A percentile compares a stretch with the other conserved stretches of the same genome.
Conservation (phyloP, 169 alveolate genomes). For the Ophryocystis elektroscirrha region DNA sequence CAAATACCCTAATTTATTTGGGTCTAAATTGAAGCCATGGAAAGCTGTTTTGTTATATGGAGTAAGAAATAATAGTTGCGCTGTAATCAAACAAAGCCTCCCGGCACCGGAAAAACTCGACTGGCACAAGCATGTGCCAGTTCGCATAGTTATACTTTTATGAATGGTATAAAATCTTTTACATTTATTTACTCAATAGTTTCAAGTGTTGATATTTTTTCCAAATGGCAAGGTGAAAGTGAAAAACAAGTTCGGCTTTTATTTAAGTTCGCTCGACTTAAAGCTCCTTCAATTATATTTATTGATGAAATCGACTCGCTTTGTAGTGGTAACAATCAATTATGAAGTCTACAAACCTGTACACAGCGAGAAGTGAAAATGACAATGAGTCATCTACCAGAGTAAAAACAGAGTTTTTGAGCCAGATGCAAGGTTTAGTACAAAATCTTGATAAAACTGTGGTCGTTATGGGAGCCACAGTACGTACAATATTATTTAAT, state of each 20-base stretch:
- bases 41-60: too few species aligned
- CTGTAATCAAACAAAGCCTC: too few species aligned
- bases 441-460: background rate
- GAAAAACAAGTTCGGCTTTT: slow-evolving; percentile 67
- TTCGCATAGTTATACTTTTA: slow-evolving; percentile 31
- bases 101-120: slow-evolving; percentile 91
- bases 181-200: slow-evolving; percentile 18
- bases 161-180: background rate
- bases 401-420: slow-evolving; percentile 60
- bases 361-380: slow-evolving; percentile 33
- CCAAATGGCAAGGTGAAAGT: slow-evolving; percentile 86
- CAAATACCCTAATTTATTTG: too few species aligned
- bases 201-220: slow-evolving; percentile 72
- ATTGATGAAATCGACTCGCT: slow-evolving; percentile 57
- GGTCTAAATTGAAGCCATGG: too few species aligned
- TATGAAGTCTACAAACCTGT: background rate
- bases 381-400: slow-evolving; percentile 64
- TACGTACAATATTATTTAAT: too few species aligned
- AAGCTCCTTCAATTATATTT: slow-evolving; percentile 59
- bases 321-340: slow-evolving; percentile 16
- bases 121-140: slow-evolving; percentile 90
- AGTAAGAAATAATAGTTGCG: too few species aligned
- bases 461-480: background rate
- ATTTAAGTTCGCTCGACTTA: slow-evolving; percentile 69
- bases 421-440: slow-evolving; percentile 63